Conservation (phyloP, 2,329 filamentous ascomycete genomes). For the Malbranchea zuffiana region DNA sequence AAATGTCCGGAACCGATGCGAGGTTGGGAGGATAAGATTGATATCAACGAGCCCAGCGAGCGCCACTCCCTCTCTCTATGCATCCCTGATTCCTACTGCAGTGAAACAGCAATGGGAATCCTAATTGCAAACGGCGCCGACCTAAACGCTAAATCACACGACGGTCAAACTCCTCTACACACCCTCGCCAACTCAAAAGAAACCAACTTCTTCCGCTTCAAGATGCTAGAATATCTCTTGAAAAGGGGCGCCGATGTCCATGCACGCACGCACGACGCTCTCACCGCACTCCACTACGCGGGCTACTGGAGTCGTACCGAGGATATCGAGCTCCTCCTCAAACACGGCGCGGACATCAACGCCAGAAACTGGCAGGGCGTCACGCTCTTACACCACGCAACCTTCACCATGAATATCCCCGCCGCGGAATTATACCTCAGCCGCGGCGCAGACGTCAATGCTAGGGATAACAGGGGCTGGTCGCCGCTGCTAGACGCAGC, state of each 20-base stretch:
- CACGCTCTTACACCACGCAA: slow-evolving; percentile 16
- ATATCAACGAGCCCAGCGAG: no score
- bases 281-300: slow-evolving; percentile 1
- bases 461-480: slow-evolving; percentile 11
- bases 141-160: no score
- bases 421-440: slow-evolving; percentile 15
- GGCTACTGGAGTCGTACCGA: no score
- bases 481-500: slow-evolving; percentile 4
- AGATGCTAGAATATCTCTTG: slow-evolving; percentile 1
- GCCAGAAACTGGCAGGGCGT: slow-evolving; percentile 14
- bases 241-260: neutral
- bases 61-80: no score
- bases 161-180: slow-evolving; percentile 2
- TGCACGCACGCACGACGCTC: neutral
- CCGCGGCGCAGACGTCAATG: slow-evolving; percentile 15
- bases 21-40: no score
- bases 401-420: slow-evolving; percentile 12
- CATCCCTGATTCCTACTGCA: no score
- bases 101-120: no score
- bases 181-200: neutral
- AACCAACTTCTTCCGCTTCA: no score
- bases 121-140: no score
- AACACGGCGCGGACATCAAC: slow-evolving; percentile 14
- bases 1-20: no score
- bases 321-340: slow-evolving; percentile 12